Evolutionary conservation across 148 eudicot genomes (phyloP), one percentile per base, ranked within the genome.

Genomic region (Chenopodium formosanum): DNA sequence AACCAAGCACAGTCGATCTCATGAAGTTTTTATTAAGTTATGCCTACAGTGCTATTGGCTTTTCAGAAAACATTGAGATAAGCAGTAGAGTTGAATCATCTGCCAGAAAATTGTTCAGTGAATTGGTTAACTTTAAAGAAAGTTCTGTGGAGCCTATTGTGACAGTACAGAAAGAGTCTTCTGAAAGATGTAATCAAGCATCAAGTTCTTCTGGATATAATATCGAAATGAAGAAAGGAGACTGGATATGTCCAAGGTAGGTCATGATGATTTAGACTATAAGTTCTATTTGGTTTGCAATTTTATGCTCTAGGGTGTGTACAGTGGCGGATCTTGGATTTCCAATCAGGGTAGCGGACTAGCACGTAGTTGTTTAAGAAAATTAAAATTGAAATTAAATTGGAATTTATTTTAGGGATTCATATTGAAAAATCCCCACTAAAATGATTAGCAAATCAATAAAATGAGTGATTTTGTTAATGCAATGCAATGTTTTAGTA

Each of bases 211-310:
- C 73, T 80, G 91, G 85, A 69, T 87, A 83, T 73, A 85, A 86
- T 82, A 79, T 90, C 74, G 88, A 86, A 87, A 90, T 89, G 93
- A 94, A 94, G 87, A 90, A 87, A 89, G 97, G 98, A 80, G 97
- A 94, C 82, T 96, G 99, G 98, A 88, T 85, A 81, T 92, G 99
- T 88, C 86, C 84, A 66, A 89, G 90, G 99, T 95, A 82, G 70
- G 91, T 84, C 19, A 25, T 44, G 23, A 70, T 46, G 71, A 70
- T 47, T 74, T 69, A 72, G 64, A 22, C 73, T 22, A 16, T 14
- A 20, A 70, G 63, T 58, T 58, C 22, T 58, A 19, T 58, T 22
- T 50, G 16, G 53, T 50, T 50, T 50, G 13, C 53, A 50, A 50
- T 50, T 9, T 50, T 9, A 11, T 50, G 14, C 14, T 50, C 53